phyloP scores from a whole-genome alignment of 2,329 filamentous ascomycete genomes.

The Penicillium sp. region DNA sequence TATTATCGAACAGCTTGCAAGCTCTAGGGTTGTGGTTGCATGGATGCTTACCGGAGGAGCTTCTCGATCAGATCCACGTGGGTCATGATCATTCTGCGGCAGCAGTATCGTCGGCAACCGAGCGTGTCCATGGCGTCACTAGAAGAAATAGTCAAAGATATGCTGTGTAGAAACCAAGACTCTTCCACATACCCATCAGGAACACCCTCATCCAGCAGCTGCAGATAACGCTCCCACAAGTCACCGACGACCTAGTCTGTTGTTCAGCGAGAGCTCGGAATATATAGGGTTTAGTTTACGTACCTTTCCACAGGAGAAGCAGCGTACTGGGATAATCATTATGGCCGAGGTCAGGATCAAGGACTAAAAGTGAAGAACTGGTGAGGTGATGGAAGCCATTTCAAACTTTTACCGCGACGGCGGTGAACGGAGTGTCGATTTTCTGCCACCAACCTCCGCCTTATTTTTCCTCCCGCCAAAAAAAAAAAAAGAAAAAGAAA shows the following conservation, averaged over 20 bases:
- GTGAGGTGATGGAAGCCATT: not conserved
- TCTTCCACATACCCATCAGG: conserved; percentile 62
- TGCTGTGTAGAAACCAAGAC: not conserved
- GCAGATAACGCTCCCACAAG: conserved; percentile 93
- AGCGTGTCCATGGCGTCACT: conserved; percentile 96
- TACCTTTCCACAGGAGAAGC: conserved; percentile 99
- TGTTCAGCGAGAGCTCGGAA: conserved; percentile 9
- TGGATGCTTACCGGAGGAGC: conserved; percentile 68
- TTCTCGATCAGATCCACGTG: conserved; percentile 99
- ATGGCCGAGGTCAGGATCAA: not conserved
- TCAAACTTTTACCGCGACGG: conserved; percentile 17
- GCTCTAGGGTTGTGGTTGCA: conserved; percentile 24
- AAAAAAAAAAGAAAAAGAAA: conserved; percentile 25
- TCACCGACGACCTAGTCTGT: conserved; percentile 78
- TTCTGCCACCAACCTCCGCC: conserved; percentile 19
- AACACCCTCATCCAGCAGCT: conserved; percentile 73
- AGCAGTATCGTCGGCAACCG: conserved; percentile 93
- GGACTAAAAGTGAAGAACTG: not conserved
- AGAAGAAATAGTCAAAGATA: not conserved
- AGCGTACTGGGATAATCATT: conserved; percentile 98
- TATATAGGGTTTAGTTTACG: conserved; percentile 14
- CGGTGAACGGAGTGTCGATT: conserved; percentile 6
- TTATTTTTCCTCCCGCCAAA: conserved; percentile 13
- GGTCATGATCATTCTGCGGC: conserved; percentile 98
- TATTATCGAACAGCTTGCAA: not conserved